Conservation (phyloP, 176 grass and related monocot species). For the Tillandsia leiboldiana region DNA sequence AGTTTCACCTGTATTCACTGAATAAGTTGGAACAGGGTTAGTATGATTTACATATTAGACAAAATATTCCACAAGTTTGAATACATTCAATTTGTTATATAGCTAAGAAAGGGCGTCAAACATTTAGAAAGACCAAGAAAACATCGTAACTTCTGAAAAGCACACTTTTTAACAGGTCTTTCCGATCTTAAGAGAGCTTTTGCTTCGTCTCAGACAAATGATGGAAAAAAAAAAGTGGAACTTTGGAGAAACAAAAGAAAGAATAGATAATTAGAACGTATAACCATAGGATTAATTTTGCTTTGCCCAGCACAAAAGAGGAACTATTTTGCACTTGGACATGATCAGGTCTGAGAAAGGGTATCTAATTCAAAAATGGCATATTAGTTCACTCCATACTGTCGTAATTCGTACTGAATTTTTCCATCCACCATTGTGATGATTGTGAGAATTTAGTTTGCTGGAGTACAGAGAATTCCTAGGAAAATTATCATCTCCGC, state of each 20-base stretch:
- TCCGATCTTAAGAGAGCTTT: too few relatives aligned
- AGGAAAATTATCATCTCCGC: too few relatives aligned
- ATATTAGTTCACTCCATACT: background rate
- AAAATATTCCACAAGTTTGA: background rate
- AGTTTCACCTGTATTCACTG: slow-evolving; percentile 42
- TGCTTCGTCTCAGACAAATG: background rate
- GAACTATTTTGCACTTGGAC: background rate
- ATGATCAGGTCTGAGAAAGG: background rate
- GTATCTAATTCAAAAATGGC: background rate
- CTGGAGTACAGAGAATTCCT: background rate
- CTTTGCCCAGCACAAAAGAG: background rate
- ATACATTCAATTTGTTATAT: too few relatives aligned
- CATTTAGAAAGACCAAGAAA: background rate
- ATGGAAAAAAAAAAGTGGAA: background rate
- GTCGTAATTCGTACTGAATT: background rate
- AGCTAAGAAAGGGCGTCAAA: background rate
- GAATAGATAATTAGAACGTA: background rate
- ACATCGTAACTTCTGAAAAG: background rate
- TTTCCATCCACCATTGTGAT: background rate
- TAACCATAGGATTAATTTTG: background rate
- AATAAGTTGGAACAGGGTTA: slow-evolving; percentile 16
- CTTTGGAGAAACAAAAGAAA: background rate
- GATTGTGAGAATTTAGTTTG: background rate
- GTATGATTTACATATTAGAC: background rate
- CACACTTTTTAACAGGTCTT: background rate